A percentile compares a stretch with the other conserved stretches of the same genome.
Evolutionary conservation across 208 protist species (phyloP).

Genomic region (Strigomonas culicis): DNA sequence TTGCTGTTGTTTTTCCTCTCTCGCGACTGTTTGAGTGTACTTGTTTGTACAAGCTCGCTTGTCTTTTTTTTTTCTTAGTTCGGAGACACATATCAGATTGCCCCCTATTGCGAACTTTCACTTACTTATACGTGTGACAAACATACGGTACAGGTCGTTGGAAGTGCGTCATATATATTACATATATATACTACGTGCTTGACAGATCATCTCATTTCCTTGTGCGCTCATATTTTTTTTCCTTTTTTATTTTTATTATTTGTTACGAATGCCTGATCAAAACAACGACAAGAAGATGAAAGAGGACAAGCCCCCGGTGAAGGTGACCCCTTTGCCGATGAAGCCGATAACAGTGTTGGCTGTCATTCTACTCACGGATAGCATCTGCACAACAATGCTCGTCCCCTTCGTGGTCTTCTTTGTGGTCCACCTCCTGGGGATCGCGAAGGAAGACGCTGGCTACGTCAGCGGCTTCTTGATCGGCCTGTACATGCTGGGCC

Average conservation of each 20-base stretch:
- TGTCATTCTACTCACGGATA: constrained; percentile 40
- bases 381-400: constrained; percentile 53
- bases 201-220: background rate
- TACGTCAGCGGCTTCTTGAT: constrained; percentile 48
- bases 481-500: constrained; percentile 53
- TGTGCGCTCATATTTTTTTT: background rate
- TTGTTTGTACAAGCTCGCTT: too few relatives aligned
- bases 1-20: too few relatives aligned
- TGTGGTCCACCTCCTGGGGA: constrained; percentile 27
- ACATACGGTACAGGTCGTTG: too few relatives aligned
- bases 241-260: background rate
- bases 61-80: too few relatives aligned
- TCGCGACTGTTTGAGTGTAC: too few relatives aligned
- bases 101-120: background rate
- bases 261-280: background rate
- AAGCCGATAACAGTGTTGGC: background rate
- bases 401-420: constrained; percentile 52
- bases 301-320: background rate
- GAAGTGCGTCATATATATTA: background rate
- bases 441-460: constrained; percentile 32
- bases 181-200: background rate
- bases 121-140: background rate
- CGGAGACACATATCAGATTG: background rate
- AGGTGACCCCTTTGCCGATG: background rate
- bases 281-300: background rate